Conservation (phyloP, 169 alveolate genomes). For the Plasmodium knowlesi region DNA sequence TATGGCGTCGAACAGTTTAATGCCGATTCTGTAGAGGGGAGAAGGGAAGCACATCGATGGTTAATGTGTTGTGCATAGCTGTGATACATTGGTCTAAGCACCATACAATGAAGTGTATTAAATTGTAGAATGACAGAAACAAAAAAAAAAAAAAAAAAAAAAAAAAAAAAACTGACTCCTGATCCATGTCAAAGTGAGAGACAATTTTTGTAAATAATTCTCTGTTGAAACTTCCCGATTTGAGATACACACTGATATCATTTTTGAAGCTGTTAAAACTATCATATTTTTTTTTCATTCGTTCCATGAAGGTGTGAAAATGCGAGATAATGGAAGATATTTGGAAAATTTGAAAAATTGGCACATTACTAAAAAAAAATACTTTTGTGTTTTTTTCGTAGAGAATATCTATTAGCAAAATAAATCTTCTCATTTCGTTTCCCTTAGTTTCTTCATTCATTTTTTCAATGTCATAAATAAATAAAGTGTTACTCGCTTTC, state of each 20-base stretch:
- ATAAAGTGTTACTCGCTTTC: constrained; percentile 25
- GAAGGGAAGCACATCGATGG: background rate
- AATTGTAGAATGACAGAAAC: background rate
- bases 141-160: background rate
- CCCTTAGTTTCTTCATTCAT: constrained; percentile 74
- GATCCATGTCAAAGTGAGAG: background rate
- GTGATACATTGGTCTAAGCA: background rate
- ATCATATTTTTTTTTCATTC: constrained; percentile 20
- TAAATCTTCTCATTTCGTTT: constrained; percentile 66
- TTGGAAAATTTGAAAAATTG: constrained; percentile 67
- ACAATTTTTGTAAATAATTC: constrained; percentile 11
- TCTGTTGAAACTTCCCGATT: constrained; percentile 13
- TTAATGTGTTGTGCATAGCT: background rate
- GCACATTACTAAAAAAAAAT: constrained; percentile 56
- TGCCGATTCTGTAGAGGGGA: constrained; percentile 23
- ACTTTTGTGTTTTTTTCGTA: constrained; percentile 73
- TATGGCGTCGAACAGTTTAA: constrained; percentile 48
- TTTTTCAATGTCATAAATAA: constrained; percentile 57
- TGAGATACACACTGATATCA: background rate
- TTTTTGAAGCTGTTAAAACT: constrained; percentile 23
- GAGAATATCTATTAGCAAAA: constrained; percentile 58
- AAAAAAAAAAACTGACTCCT: constrained; percentile 20
- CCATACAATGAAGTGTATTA: background rate
- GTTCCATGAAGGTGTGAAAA: constrained; percentile 26
- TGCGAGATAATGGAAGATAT: constrained; percentile 34